phyloP scores from a whole-genome alignment of 148 eudicot genomes.

The Rhododendron williamsianum region DNA sequence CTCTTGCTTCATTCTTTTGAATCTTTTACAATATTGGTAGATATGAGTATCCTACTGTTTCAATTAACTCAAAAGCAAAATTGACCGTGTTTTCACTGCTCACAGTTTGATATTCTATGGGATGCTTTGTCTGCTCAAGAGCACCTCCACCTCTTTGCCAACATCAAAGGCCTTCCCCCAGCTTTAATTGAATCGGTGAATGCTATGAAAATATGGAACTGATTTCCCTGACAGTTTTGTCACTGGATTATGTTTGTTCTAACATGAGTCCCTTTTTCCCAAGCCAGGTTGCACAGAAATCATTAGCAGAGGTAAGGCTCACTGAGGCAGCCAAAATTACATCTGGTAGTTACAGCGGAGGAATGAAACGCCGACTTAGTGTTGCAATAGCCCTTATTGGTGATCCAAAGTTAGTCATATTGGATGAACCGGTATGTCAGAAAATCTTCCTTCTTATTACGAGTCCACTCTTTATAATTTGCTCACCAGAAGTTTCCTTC shows the following conservation, averaged over 20 bases:
- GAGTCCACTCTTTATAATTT: background rate
- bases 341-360: constrained; percentile 84
- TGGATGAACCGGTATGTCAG: constrained; percentile 81
- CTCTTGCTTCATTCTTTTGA: background rate
- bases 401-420: constrained; percentile 74
- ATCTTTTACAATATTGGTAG: background rate
- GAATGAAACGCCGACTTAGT: constrained; percentile 98
- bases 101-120: constrained; percentile 90
- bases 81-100: constrained; percentile 8
- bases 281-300: constrained; percentile 48
- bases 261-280: background rate
- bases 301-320: constrained; percentile 67
- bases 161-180: constrained; percentile 72
- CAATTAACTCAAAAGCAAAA: background rate
- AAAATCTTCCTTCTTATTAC: background rate
- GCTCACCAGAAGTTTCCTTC: background rate
- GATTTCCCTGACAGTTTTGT: background rate
- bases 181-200: constrained; percentile 54
- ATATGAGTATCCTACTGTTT: background rate
- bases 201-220: constrained; percentile 1
- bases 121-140: constrained; percentile 71
- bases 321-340: constrained; percentile 57
- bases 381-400: constrained; percentile 83
- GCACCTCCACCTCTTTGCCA: constrained; percentile 77
- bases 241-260: background rate